Base-by-base conservation (phyloP, 257 asterid species). In the Oldenlandia corymbosa region DNA sequence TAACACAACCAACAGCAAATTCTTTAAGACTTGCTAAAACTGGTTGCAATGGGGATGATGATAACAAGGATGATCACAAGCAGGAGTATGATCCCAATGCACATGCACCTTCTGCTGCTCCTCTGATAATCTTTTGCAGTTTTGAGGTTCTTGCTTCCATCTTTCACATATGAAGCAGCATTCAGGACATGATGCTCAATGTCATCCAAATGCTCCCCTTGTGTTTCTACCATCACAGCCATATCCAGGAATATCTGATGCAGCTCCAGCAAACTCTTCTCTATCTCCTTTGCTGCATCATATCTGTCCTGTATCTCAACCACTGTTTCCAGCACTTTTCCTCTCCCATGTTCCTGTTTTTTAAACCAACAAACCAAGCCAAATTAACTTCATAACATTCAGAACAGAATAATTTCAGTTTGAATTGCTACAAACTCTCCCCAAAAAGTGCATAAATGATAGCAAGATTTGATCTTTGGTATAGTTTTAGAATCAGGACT, bases 201-300 rank as follows among this genome's bases (percentile, higher is more conserved):
- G 58, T 88, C 93, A 42, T 92, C 95, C 95, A 92, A 81, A 30
- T 87, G 78, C 83, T 88, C 97, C 7, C 97, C 98, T 49, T 88
- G 98, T 10, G 88, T 85, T 72, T 92, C 95, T 70, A 92, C 95
- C 93, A 92, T 88, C 75, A 92, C 98, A 46, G 97, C 91, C 97
- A 90, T 90, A 79, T 87, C 97, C 23, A 90, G 65, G 70, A 90
- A 90, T 55, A 90, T 79, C 79, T 92, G 95, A 81, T 92, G 98
- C 42, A 92, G 85, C 84, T 92, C 95, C 53, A 92, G 78, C 66
- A 92, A 74, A 73, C 98, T 92, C 83, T 39, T 85, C 84, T 92
- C 95, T 12, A 92, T 92, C 53, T 88, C 97, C 82, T 87, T 85
- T 5, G 95, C 93, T 0, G 95, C 84, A 20, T 81, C 93, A 58